phyloP scores from a whole-genome alignment of 2,329 filamentous ascomycete species.

The Karstenula rhodostoma region DNA sequence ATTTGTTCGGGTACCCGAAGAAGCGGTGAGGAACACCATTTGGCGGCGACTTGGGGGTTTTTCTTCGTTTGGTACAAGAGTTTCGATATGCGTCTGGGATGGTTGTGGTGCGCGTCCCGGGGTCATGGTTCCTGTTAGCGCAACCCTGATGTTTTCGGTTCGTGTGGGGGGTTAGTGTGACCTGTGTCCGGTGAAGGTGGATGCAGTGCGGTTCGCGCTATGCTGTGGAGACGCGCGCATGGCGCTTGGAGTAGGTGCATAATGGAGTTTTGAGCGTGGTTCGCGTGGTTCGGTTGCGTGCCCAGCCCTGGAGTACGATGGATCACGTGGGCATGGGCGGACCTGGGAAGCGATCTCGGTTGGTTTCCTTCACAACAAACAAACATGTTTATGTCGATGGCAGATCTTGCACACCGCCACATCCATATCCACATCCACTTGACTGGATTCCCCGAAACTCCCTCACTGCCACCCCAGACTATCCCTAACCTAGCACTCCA shows the following conservation, averaged over 20 bases:
- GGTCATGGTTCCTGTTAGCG: constrained; percentile 1
- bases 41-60: constrained; percentile 25
- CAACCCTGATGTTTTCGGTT: neutral
- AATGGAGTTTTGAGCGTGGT: neutral
- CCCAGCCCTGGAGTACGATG: neutral
- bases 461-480: neutral
- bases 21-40: constrained; percentile 27
- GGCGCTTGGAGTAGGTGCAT: neutral
- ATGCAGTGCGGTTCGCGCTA: neutral
- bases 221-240: neutral
- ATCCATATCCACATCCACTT: no score
- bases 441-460: neutral
- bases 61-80: neutral
- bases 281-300: neutral
- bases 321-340: neutral
- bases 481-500: constrained; percentile 1
- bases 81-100: constrained; percentile 3
- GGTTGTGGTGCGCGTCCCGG: neutral
- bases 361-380: no score
- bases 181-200: constrained; percentile 9
- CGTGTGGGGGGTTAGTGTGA: neutral
- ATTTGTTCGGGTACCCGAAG: constrained; percentile 3
- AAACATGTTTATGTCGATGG: neutral
- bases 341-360: no score
- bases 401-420: no score